A percentile compares a stretch with the other conserved stretches of the same genome.
phyloP scores from a whole-genome alignment of 108 stramenopile species.

The Cyclostephanos tholiformis region DNA sequence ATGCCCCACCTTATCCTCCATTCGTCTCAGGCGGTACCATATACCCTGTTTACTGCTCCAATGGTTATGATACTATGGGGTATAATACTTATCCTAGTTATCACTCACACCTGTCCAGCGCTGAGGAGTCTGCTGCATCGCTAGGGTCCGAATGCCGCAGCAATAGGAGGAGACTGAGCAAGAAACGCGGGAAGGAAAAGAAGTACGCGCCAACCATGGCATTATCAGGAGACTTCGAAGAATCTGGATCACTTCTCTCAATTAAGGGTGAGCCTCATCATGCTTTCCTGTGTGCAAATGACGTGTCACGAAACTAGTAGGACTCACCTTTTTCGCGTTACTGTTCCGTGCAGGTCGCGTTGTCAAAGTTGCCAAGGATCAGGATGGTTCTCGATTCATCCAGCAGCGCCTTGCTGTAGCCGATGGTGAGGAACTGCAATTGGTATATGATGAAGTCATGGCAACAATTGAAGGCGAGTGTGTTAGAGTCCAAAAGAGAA shows the following conservation, averaged over 20 bases:
- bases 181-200: not conserved
- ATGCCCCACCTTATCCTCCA: not conserved
- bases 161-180: not conserved
- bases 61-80: not conserved
- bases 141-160: not conserved
- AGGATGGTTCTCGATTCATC: conserved; percentile 94
- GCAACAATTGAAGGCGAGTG: conserved; percentile 44
- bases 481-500: not conserved
- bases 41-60: not conserved
- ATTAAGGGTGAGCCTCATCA: conserved; percentile 1
- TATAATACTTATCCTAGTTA: conserved; percentile 3
- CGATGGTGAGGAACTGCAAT: conserved; percentile 62
- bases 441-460: conserved; percentile 78
- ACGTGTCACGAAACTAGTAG: not conserved
- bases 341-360: conserved; percentile 50
- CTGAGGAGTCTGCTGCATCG: not conserved
- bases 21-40: not conserved
- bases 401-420: conserved; percentile 87
- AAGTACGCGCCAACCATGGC: not conserved
- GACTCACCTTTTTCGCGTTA: too few species aligned
- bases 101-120: not conserved
- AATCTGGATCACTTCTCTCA: not conserved
- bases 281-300: not conserved
- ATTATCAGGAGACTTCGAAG: not conserved
- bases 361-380: conserved; percentile 89